phyloP scores from a whole-genome alignment of 176 grass and related monocot genomes.

The Sorghum bicolor region Sorghum_bicolor_NCBIv3 NC_012874.2:65785001-65785500 shows the following conservation, averaged over 20 bases:
- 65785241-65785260: slow-evolving; percentile 7
- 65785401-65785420: background rate
- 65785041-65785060: slow-evolving; percentile 55
- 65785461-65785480: background rate
- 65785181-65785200: slow-evolving; percentile 82
- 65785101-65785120: slow-evolving; percentile 71
- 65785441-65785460: background rate
- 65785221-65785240: background rate
- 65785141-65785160: slow-evolving; percentile 7
- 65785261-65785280: background rate
- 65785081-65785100: slow-evolving; percentile 14
- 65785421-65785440: background rate
- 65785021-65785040: slow-evolving; percentile 82
- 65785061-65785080: slow-evolving; percentile 25
- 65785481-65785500: background rate
- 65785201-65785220: slow-evolving; percentile 45
- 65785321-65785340: slow-evolving; percentile 36
- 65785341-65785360: slow-evolving; percentile 14
- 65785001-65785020: slow-evolving; percentile 50
- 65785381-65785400: background rate
- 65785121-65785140: slow-evolving; percentile 51
- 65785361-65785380: slow-evolving; percentile 8
- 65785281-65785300: slow-evolving; percentile 29
- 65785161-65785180: slow-evolving; percentile 49
- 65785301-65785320: slow-evolving; percentile 16